Conservation (phyloP, 441 rosid genomes). For the Rhodomyrtus psidioides region DNA sequence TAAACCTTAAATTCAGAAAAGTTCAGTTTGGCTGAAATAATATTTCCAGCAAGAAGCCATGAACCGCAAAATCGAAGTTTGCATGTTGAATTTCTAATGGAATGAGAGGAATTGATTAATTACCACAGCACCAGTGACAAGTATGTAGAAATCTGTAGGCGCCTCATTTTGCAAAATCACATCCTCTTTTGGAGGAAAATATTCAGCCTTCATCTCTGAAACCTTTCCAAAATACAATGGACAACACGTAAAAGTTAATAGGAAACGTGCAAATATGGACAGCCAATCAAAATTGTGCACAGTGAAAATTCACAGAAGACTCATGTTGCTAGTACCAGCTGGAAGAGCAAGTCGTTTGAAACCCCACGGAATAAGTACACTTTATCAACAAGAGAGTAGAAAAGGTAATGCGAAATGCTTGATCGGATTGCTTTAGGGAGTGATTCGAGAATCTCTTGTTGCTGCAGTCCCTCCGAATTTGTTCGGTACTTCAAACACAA, state of each 20-base stretch:
- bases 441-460: constrained; percentile 32
- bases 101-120: neutral
- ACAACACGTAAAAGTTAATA: neutral
- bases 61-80: neutral
- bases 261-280: neutral
- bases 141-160: constrained; percentile 3
- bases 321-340: constrained; percentile 40
- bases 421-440: constrained; percentile 68
- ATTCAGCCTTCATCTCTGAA: constrained; percentile 4
- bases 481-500: constrained; percentile 7
- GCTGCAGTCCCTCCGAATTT: constrained; percentile 24
- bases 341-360: constrained; percentile 72
- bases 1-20: neutral
- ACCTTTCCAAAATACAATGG: neutral
- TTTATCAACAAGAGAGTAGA: constrained; percentile 60
- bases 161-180: constrained; percentile 63
- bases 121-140: constrained; percentile 9
- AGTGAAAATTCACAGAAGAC: neutral
- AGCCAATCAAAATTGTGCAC: neutral
- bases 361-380: constrained; percentile 75
- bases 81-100: neutral
- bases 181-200: constrained; percentile 79
- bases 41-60: neutral
- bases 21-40: neutral
- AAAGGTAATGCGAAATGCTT: constrained; percentile 73